Evolutionary conservation across 352 stramenopile species (phyloP), one percentile per base, ranked within the genome.

Genomic region (Globisporangium rhizosaccharum): DNA sequence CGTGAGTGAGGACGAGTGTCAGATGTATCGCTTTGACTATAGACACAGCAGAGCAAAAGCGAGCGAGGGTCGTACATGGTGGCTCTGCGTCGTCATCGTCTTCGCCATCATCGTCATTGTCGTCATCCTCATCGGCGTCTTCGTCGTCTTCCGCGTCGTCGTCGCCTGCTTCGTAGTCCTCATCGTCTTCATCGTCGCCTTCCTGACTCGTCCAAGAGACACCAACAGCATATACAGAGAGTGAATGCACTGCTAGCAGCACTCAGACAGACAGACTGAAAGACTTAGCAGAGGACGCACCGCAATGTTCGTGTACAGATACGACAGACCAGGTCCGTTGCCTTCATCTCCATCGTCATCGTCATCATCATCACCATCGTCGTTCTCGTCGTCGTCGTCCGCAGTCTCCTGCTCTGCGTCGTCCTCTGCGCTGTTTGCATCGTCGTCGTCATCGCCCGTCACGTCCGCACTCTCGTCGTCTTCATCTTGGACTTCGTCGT

Each of bases 291-390:
- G 4, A 11, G 30, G 9, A 30, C 18, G 41, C 59, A 76, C 71
- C 68, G 87, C 76, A 63, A 88, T 81, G 61, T 77, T 87, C 20
- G 72, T 80, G 63, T 88, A 88, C 54, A 88, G 61, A 52, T 83
- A 86, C 26, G 76, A 75, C 53, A 88, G 63, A 54, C 76, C 79
- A 47, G 86, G 63, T 6, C 61, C 65, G 1, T 61, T 51, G 2
- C 53, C 57, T 4, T 65, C 33, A 2, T 56, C 45, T 12, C 33
- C 51, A 7, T 39, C 33, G 11, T 39, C 33, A 39, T 39, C 10
- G 8, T 39, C 33, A 12, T 39, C 33, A 11, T 39, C 33, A 39
- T 39, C 33, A 11, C 10, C 33, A 39, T 39, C 33, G 33, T 9
- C 33, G 33, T 39, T 39, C 33, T 79, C 67, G 5, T 68, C 68